Percentiles rank a stretch among this genome's conserved stretches.
Evolutionary conservation across 129 eudicot genomes (phyloP).

Genomic region (Chrysanthemum lavandulifolium): DNA sequence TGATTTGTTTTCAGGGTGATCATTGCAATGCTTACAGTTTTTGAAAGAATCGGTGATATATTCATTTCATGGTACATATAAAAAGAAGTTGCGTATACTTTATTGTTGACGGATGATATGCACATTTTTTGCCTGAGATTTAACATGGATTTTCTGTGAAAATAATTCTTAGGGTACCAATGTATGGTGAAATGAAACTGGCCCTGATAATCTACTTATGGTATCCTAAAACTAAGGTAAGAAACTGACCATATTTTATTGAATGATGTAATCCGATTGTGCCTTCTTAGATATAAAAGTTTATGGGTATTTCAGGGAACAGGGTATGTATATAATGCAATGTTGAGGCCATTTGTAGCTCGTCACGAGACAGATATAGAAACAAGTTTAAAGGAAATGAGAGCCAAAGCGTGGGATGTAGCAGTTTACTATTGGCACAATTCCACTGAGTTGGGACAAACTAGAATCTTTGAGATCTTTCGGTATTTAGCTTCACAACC

Average conservation of each 20-base stretch:
- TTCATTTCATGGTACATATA: conserved; percentile 75
- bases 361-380: conserved; percentile 84
- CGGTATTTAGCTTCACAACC: conserved; percentile 55
- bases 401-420: conserved; percentile 76
- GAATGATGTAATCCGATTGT: not conserved
- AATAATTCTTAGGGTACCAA: conserved; percentile 64
- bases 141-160: not conserved
- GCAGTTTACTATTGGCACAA: conserved; percentile 87
- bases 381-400: conserved; percentile 55
- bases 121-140: conserved; percentile 14
- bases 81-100: not conserved
- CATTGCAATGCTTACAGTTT: conserved; percentile 63
- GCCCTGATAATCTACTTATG: conserved; percentile 87
- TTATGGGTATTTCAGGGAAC: conserved; percentile 60
- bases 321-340: conserved; percentile 58
- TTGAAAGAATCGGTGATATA: conserved; percentile 65
- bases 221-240: conserved; percentile 96
- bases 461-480: conserved; percentile 60
- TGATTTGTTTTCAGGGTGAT: conserved; percentile 60
- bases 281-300: not conserved
- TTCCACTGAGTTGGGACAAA: conserved; percentile 66
- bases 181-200: conserved; percentile 88
- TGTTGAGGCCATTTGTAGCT: conserved; percentile 65
- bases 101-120: not conserved
- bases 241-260: conserved; percentile 4